Percentiles rank a stretch among this genome's conserved stretches.
These are phyloP conservation scores for Phialemoniopsis sp. DNA, from an alignment of 2,329 filamentous ascomycete genomes.

Conservation along the genomic window DNA sequence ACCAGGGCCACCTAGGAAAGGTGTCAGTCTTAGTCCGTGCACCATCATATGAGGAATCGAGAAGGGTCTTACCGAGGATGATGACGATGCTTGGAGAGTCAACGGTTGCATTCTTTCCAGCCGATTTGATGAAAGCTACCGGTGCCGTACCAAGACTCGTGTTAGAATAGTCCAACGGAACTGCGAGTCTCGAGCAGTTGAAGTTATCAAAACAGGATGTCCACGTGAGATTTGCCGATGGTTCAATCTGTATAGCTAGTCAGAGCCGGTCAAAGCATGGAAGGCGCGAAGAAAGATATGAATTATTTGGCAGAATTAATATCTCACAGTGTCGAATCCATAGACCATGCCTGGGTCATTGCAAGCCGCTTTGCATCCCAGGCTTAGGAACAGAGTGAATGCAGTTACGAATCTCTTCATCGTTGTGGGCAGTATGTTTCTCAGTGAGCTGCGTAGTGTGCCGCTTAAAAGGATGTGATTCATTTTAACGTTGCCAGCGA, in stretches of 20 bases:
- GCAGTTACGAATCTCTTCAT: constrained; percentile 8
- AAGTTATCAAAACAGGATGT: constrained; percentile 23
- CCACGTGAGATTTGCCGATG: constrained; percentile 24
- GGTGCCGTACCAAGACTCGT: background rate
- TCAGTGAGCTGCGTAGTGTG: background rate
- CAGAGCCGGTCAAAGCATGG: too few species aligned
- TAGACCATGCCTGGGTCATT: constrained; percentile 13
- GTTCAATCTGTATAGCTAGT: constrained; percentile 16
- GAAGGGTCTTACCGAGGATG: too few species aligned
- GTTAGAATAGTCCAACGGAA: constrained; percentile 44
- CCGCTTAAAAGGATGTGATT: too few species aligned
- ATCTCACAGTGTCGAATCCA: constrained; percentile 13
- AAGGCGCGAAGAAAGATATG: too few species aligned
- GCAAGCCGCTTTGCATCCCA: constrained; percentile 14
- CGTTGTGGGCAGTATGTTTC: background rate
- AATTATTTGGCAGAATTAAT: too few species aligned
- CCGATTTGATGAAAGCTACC: too few species aligned
- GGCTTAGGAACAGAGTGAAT: constrained; percentile 11
- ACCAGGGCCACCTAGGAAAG: constrained; percentile 41
- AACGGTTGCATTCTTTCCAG: too few species aligned
- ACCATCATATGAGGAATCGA: too few species aligned
- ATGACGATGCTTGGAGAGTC: too few species aligned
- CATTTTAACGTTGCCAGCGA: too few species aligned
- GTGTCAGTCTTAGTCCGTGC: too few species aligned
- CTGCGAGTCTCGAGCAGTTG: constrained; percentile 27